Conservation (phyloP, 805 yeast species). For the Metschnikowia corniflorae region DNA sequence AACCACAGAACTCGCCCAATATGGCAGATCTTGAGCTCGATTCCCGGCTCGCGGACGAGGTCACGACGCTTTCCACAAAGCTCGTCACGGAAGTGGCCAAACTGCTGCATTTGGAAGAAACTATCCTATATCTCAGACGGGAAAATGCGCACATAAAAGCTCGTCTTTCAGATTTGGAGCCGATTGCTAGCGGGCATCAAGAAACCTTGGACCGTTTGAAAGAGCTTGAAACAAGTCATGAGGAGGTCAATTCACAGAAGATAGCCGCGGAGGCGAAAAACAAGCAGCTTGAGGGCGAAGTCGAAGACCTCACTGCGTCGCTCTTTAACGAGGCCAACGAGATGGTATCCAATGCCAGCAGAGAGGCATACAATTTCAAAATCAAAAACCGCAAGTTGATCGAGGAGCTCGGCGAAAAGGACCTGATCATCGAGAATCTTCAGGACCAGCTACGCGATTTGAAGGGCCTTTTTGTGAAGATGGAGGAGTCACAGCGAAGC, state of each 20-base stretch:
- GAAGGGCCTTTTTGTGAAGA: conserved; percentile 54
- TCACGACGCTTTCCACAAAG: conserved; percentile 54
- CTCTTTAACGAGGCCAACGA: conserved; percentile 80
- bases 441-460: conserved; percentile 66
- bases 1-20: not conserved
- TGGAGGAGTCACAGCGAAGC: conserved; percentile 41
- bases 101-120: conserved; percentile 54
- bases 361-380: conserved; percentile 58
- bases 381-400: conserved; percentile 53
- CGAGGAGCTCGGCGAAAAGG: conserved; percentile 61
- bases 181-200: conserved; percentile 28
- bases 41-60: conserved; percentile 50
- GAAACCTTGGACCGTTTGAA: conserved; percentile 26
- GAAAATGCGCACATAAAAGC: conserved; percentile 27
- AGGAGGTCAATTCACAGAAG: conserved; percentile 29
- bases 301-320: conserved; percentile 74
- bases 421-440: conserved; percentile 58
- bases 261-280: conserved; percentile 57
- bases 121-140: conserved; percentile 36
- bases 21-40: conserved; percentile 22
- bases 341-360: conserved; percentile 78
- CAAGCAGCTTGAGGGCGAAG: conserved; percentile 61
- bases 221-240: conserved; percentile 24
- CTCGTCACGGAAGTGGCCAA: conserved; percentile 58
- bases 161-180: conserved; percentile 19